Evolutionary conservation across 306 rosid genomes (phyloP), one percentile per base, ranked within the genome.

Genomic region (Canavalia ensiformis): DNA sequence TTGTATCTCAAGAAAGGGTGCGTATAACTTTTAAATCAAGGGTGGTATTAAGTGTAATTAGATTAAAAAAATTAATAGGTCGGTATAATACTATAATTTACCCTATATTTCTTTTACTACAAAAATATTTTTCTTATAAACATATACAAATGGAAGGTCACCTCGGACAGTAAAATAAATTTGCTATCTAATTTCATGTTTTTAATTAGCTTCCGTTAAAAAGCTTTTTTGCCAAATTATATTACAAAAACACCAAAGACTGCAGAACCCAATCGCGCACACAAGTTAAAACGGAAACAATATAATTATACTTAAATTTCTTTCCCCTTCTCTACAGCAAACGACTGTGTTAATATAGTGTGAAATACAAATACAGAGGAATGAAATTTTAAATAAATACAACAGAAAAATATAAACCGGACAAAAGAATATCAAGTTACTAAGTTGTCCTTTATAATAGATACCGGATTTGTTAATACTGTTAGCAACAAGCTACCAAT

Each of bases 401-500:
- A 63, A 18, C 25, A 46, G 11, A 57, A 37, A 33, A 25, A 45
- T 50, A 62, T 63, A 2, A 59, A 60, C 47, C 46, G 12, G 33
- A 12, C n/a, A 25, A 62, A 62, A 62, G 39, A 51, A 73, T 10
- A 54, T 47, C 44, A 84, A 83, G 9, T 73, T 63, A 66, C 85
- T 49, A 52, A 76, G 70, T 66, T 67, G 63, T 68, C 65, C 42
- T 35, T 18, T 46, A 64, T 82, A 52, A 45, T 75, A 78, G 25
- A 54, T 47, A 31, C 4, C 9, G 2, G 46, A 46, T 68, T 65
- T 4, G 59, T 37, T 41, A 4, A 9, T 47, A n/a, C n/a, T 33
- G 8, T 35, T n/a, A 45, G 41, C 74, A 68, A 55, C 60, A 77
- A 54, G 42, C 82, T 68, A 79, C 74, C 71, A 67, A 78, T 39